These are phyloP conservation scores for Rubia yunnanensis DNA, from an alignment of 257 asterid genomes.

Conservation along the genomic window DNA sequence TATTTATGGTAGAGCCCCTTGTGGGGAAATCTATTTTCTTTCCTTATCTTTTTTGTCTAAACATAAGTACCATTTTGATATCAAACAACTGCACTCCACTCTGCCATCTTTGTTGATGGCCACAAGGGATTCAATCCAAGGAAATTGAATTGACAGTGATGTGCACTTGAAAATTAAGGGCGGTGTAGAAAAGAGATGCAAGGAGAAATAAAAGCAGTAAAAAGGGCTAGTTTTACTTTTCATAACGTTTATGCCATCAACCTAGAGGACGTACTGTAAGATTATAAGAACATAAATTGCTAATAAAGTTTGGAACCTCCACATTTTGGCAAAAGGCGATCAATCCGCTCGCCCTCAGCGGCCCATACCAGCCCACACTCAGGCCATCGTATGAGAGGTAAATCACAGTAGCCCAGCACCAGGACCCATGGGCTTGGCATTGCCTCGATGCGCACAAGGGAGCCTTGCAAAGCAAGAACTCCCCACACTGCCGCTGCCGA, in stretches of 20 bases:
- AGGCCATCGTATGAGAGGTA: too few species aligned
- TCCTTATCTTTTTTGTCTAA: neutral
- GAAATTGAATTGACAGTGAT: neutral
- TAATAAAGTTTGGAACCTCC: neutral
- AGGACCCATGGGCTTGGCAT: too few species aligned
- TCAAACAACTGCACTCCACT: neutral
- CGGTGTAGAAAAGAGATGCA: neutral
- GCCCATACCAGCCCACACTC: too few species aligned
- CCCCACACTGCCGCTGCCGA: too few species aligned
- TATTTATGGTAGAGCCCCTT: neutral
- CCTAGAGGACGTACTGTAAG: neutral
- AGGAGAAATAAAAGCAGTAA: neutral
- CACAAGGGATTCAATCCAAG: neutral
- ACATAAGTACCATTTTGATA: neutral
- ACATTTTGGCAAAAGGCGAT: too few species aligned
- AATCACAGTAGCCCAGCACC: too few species aligned
- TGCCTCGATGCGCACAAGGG: too few species aligned
- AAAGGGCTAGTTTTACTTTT: neutral
- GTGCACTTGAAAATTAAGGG: neutral
- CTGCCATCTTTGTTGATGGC: neutral
- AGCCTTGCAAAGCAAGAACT: too few species aligned
- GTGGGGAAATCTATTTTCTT: neutral
- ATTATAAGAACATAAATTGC: too few species aligned
- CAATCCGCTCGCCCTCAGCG: too few species aligned
- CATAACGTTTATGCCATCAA: neutral